phyloP scores from a whole-genome alignment of 2,329 filamentous ascomycete species.

The Karstenula rhodostoma region DNA sequence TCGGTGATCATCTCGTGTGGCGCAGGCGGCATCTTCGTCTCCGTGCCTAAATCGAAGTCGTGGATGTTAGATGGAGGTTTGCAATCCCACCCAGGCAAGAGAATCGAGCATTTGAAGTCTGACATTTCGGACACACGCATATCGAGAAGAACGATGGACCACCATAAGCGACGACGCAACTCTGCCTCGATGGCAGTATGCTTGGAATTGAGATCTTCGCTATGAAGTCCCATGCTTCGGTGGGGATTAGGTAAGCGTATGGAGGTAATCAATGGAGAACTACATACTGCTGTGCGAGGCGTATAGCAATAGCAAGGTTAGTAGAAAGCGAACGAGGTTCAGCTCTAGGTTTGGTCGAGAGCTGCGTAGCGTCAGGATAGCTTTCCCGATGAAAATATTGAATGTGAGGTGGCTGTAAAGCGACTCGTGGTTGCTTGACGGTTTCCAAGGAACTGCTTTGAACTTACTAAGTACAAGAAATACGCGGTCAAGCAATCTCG shows the following conservation, averaged over 20 bases:
- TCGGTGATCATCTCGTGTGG: constrained; percentile 60
- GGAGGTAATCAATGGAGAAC: background rate
- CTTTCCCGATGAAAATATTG: background rate
- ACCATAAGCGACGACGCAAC: constrained; percentile 69
- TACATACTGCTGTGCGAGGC: constrained; percentile 60
- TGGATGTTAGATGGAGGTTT: constrained; percentile 60
- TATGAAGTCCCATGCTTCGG: constrained; percentile 63
- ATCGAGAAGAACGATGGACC: constrained; percentile 68
- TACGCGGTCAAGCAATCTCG: constrained; percentile 63
- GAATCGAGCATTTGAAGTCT: constrained; percentile 59
- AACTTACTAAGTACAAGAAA: constrained; percentile 62
- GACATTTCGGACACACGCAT: constrained; percentile 61
- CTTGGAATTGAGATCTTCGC: constrained; percentile 61
- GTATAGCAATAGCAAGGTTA: constrained; percentile 64
- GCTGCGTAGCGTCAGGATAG: constrained; percentile 45
- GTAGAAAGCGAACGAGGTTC: constrained; percentile 61
- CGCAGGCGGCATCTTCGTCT: constrained; percentile 48
- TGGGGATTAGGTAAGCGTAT: background rate
- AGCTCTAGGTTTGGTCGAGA: constrained; percentile 60
- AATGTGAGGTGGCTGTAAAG: too few species aligned
- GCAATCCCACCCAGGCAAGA: constrained; percentile 59
- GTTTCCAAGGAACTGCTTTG: background rate
- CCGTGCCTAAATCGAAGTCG: constrained; percentile 54
- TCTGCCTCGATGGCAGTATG: constrained; percentile 66
- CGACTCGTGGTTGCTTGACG: background rate